Evolutionary conservation across 371 early-diverging fungal genomes (phyloP).

Genomic region (Zancudomyces culisetae): DNA sequence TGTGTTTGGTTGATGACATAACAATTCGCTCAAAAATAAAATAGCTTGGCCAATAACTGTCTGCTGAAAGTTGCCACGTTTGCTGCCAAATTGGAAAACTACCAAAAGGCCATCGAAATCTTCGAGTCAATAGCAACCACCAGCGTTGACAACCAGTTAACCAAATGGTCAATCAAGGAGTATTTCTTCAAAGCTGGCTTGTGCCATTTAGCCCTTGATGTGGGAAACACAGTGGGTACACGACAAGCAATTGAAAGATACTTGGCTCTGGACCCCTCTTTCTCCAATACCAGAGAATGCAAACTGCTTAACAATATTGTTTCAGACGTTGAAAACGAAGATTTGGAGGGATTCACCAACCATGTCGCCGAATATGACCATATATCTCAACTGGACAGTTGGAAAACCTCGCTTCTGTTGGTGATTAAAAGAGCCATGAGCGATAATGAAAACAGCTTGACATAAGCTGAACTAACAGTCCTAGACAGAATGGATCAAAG

Average conservation of each 20-base stretch:
- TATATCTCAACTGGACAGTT: constrained; percentile 73
- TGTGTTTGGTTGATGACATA: too few relatives aligned
- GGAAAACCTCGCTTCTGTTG: constrained; percentile 83
- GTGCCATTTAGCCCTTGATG: constrained; percentile 63
- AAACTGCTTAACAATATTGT: constrained; percentile 37
- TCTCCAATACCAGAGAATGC: constrained; percentile 68
- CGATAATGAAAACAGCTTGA: constrained; percentile 29
- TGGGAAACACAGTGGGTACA: constrained; percentile 40
- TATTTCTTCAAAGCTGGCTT: constrained; percentile 87
- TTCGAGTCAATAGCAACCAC: constrained; percentile 70
- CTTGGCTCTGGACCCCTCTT: constrained; percentile 63
- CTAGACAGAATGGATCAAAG: too few relatives aligned
- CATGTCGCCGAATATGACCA: constrained; percentile 65
- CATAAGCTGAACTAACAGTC: too few relatives aligned
- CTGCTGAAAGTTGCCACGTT: constrained; percentile 75
- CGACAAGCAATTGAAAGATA: constrained; percentile 57
- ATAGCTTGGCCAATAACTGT: constrained; percentile 59
- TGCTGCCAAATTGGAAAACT: constrained; percentile 76
- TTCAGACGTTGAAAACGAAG: constrained; percentile 51
- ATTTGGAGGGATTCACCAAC: constrained; percentile 62
- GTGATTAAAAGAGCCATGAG: constrained; percentile 72
- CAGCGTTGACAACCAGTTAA: constrained; percentile 67
- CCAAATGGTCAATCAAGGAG: constrained; percentile 85
- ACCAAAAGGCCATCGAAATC: constrained; percentile 63
- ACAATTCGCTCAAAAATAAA: too few relatives aligned